A percentile compares a stretch with the other conserved stretches of the same genome.
phyloP scores from a whole-genome alignment of 306 rosid genomes.

The cucumber (Cucumis sativus) region Cucumber_9930_V3 NC_026657.2:6455501-6456000 shows the following conservation, averaged over 20 bases:
- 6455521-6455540: conserved; percentile 2
- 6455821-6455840: not conserved
- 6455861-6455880: not conserved
- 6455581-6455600: conserved; percentile 85
- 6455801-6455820: conserved; percentile 1
- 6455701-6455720: not conserved
- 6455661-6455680: not conserved
- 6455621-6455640: not conserved
- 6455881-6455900: not conserved
- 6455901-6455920: not conserved
- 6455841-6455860: not conserved
- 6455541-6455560: conserved; percentile 25
- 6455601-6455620: conserved; percentile 65
- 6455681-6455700: not conserved
- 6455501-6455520: not conserved
- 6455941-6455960: too few species aligned
- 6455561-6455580: conserved; percentile 90
- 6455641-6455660: not conserved
- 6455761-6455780: not conserved
- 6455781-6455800: not conserved
- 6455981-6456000: not conserved
- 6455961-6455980: not conserved
- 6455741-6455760: not conserved
- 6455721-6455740: not conserved
- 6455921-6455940: not conserved